These are phyloP conservation scores for Cladosporium colombiae DNA, from an alignment of 2,329 filamentous ascomycete genomes.

Conservation along the genomic window DNA sequence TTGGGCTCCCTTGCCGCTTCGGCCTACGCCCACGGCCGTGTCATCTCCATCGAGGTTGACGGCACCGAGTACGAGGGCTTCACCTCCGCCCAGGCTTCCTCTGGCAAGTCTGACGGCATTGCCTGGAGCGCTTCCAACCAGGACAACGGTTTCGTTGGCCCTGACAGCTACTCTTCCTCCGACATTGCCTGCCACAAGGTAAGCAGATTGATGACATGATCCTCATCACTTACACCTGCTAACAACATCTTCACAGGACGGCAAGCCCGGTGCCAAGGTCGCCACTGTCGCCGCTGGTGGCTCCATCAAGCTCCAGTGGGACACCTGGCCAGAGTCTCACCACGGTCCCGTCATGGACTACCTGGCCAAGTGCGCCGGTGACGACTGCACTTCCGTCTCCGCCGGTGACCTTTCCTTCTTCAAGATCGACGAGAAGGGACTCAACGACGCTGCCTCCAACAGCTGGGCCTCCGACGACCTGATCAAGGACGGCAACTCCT, in stretches of 20 bases:
- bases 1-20: constrained; percentile 27
- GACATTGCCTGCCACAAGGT: constrained; percentile 47
- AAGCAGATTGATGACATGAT: neutral
- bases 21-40: constrained; percentile 20
- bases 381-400: constrained; percentile 56
- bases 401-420: constrained; percentile 59
- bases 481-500: constrained; percentile 34
- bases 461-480: constrained; percentile 59
- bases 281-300: constrained; percentile 62
- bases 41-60: constrained; percentile 12
- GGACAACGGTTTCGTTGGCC: constrained; percentile 43
- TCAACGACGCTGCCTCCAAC: constrained; percentile 49
- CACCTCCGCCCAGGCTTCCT: constrained; percentile 2
- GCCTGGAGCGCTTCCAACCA: constrained; percentile 23
- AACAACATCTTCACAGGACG: constrained; percentile 4
- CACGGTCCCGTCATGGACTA: constrained; percentile 66
- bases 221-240: neutral
- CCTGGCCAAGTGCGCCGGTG: constrained; percentile 59
- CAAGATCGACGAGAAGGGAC: constrained; percentile 63
- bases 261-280: constrained; percentile 45
- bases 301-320: constrained; percentile 61
- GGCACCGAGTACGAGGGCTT: constrained; percentile 20
- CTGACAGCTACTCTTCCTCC: constrained; percentile 25
- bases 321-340: constrained; percentile 64
- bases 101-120: constrained; percentile 11